Evolutionary conservation across 495 filamentous ascomycete genomes (phyloP), one percentile per base, ranked within the genome.

Genomic region (Evernia prunastri): DNA sequence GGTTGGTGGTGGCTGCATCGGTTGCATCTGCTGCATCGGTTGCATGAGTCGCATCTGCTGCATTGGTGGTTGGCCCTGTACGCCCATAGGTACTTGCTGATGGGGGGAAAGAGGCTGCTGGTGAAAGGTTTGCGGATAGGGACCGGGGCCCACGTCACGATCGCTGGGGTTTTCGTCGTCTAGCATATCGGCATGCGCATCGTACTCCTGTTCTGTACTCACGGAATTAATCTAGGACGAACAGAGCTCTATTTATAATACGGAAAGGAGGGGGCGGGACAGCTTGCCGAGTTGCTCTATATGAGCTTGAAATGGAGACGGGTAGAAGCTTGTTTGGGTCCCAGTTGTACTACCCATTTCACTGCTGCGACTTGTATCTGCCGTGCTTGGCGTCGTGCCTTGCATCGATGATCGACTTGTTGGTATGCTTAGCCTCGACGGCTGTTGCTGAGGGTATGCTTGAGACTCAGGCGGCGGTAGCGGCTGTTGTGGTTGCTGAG

Each of bases 231-330:
- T 78, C 85, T 90, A 89, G 87, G 87, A 90, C 86, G 82, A 84
- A 82, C 86, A 87, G 72, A 87, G 87, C 80, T 88, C 84, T 78
- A 81, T 64, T 74, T 74, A 80, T 62, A 74, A 74, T 71, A 69
- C 68, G 76, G 77, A 74, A 79, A 82, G 67, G 73, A 81, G 79
- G 71, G 72, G 72, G 77, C 72, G 84, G 86, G 87, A 72, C 78
- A 86, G 81, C 93, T 89, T 92, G 90, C 94, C 94, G 79, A 98
- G 88, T 82, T 97, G 92, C 77, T 96, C 89, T 75, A 93, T 90
- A 78, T 97, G 94, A 74, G 88, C 91, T 73, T 96, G 90, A 74
- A 96, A 96, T 29, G 89, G 85, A 61, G 90, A 87, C 43, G 89
- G 86, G 68, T 94, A 96, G 75, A 88, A 92, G 36, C 77, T 74